phyloP scores from a whole-genome alignment of 176 grass and related monocot species.

The Urochloa ruziziensis region DNA sequence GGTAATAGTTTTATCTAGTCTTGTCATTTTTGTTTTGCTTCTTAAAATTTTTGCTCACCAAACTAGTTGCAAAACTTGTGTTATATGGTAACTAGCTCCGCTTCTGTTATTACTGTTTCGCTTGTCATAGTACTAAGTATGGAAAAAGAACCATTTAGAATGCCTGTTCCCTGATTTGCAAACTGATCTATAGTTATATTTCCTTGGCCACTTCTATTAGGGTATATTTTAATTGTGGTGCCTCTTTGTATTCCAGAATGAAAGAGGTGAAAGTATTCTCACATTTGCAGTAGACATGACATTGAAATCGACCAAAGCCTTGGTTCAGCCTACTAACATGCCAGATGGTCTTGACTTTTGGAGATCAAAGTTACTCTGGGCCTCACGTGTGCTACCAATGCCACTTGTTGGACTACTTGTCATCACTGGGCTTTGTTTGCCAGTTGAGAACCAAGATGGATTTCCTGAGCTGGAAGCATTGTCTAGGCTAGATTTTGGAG shows the following conservation, averaged over 20 bases:
- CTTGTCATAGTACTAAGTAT: not conserved
- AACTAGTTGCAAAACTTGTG: not conserved
- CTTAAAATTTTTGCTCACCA: not conserved
- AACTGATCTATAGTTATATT: slow-evolving; percentile 13
- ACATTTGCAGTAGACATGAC: slow-evolving; percentile 66
- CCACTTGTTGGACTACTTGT: slow-evolving; percentile 71
- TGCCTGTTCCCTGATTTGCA: slow-evolving; percentile 11
- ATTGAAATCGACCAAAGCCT: slow-evolving; percentile 67
- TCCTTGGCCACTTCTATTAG: not conserved
- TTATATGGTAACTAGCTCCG: not conserved
- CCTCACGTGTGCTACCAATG: slow-evolving; percentile 84
- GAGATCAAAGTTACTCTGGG: slow-evolving; percentile 80
- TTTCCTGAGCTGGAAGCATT: slow-evolving; percentile 68
- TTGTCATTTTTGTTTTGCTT: not conserved
- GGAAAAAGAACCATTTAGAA: not conserved
- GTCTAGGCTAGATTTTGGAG: slow-evolving; percentile 65
- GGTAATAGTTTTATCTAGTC: slow-evolving; percentile 35
- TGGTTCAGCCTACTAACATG: slow-evolving; percentile 48
- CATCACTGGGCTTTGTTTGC: slow-evolving; percentile 72
- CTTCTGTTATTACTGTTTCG: not conserved
- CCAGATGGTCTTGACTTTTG: slow-evolving; percentile 66
- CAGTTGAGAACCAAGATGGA: slow-evolving; percentile 47
- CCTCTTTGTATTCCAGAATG: slow-evolving; percentile 38
- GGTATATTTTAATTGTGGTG: not conserved
- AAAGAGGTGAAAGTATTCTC: slow-evolving; percentile 84